Conservation (phyloP, 768 basidiomycete genomes). For the Tricholoma terreum region DNA sequence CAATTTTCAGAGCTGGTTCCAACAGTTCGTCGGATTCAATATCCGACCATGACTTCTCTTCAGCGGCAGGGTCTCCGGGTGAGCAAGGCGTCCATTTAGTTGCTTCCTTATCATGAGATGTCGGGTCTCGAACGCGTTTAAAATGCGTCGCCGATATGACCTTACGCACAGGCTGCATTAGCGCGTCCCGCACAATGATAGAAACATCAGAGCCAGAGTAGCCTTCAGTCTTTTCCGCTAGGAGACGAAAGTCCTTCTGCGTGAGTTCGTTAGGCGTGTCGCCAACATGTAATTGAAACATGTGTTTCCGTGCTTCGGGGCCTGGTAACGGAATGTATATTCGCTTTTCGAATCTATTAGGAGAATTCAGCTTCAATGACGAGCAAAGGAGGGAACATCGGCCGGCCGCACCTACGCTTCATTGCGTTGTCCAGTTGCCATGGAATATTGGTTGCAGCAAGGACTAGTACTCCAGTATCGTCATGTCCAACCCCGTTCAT, state of each 20-base stretch:
- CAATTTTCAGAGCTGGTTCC: conserved; percentile 79
- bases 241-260: conserved; percentile 69
- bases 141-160: conserved; percentile 96
- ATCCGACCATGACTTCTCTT: conserved; percentile 88
- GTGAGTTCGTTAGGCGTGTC: conserved; percentile 84
- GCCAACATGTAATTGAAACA: conserved; percentile 98
- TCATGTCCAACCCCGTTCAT: conserved; percentile 99
- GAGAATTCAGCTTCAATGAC: background rate
- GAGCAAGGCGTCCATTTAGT: conserved; percentile 93
- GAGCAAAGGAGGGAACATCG: background rate
- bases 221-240: conserved; percentile 88
- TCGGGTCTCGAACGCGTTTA: conserved; percentile 48
- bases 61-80: conserved; percentile 81
- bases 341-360: conserved; percentile 85
- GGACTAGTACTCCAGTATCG: conserved; percentile 91
- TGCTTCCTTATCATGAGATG: conserved; percentile 19
- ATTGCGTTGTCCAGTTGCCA: conserved; percentile 98
- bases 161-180: conserved; percentile 98
- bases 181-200: conserved; percentile 89
- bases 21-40: conserved; percentile 83
- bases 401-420: conserved; percentile 72
- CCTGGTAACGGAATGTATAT: conserved; percentile 98
- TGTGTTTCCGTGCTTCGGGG: conserved; percentile 83
- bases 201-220: conserved; percentile 96
- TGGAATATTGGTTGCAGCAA: conserved; percentile 98